Base-by-base conservation (phyloP, 164 flowering plant species). In the Buxus sempervirens region DNA sequence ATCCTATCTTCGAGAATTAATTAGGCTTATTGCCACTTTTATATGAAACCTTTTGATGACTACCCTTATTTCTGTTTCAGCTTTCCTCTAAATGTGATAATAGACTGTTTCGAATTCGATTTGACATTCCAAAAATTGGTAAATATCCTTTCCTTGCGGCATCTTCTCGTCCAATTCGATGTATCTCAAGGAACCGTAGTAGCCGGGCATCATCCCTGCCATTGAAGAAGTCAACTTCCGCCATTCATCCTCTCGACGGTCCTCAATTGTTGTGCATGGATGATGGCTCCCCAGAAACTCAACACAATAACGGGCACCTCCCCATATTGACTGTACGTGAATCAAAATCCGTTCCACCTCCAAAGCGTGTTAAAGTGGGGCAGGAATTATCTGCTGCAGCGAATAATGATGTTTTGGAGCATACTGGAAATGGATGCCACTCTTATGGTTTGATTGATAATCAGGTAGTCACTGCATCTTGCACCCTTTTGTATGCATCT, bases 21-120 rank as follows among this genome's bases (percentile, higher is more conserved):
- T 21, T 24, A 49, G 54, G 36, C 7, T 32, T 7, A 3, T 32
- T 32, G 38, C 38, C 38, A 57, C 19, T 58, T 18, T n/a, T n/a
- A n/a, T n/a, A n/a, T n/a, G n/a, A n/a, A n/a, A n/a, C n/a, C n/a
- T n/a, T 8, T 26, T 41, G 32, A 19, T 70, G 27, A 61, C 2
- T 32, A 58, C 15, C 45, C 42, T 54, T 53, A 45, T 67, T 67
- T 14, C 6, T 38, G 61, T 76, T 81, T 62, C 90, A 94, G 97
- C 95, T 94, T 65, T 94, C 98, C 41, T 91, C 96, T 66, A 88
- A 91, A 80, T 90, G 96, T 71, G 93, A 88, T 26, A 85, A 83
- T 68, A 83, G 86, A 81, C 75, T 90, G 66, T 90, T 94, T 75
- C 80, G 84, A 62, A 77, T 94, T 42, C 89, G 75, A 66, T 91